Conservation (phyloP, 116 monocot species). For the Trichopus zeylanicus region DNA sequence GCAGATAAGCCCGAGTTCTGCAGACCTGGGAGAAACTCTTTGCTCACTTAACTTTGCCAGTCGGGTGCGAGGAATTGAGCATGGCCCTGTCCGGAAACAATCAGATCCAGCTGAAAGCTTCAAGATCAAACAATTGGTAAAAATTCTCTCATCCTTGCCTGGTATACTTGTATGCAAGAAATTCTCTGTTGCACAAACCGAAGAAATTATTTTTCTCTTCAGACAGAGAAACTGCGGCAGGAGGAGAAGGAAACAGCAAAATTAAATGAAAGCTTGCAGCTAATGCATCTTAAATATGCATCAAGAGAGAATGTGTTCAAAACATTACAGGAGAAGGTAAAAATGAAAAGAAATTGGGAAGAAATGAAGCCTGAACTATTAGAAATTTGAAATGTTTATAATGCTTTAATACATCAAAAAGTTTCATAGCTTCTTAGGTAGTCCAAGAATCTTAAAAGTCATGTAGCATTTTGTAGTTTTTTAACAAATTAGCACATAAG, state of each 20-base stretch:
- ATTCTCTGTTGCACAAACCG: background rate
- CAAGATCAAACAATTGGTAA: constrained; percentile 87
- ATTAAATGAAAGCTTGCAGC: constrained; percentile 63
- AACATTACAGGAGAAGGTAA: constrained; percentile 76
- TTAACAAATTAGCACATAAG: no score
- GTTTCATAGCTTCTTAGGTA: no score
- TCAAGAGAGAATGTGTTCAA: constrained; percentile 72
- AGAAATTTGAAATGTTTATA: background rate
- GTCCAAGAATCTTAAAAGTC: no score
- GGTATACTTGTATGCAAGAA: background rate
- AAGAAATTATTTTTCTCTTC: constrained; percentile 3
- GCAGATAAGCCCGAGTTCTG: constrained; percentile 87
- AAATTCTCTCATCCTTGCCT: background rate
- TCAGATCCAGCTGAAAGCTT: constrained; percentile 68
- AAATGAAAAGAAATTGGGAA: no score
- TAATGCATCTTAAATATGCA: constrained; percentile 75
- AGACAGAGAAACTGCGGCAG: constrained; percentile 72
- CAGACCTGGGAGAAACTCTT: constrained; percentile 79
- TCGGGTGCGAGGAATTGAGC: constrained; percentile 75
- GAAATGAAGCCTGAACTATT: background rate
- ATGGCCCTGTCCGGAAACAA: constrained; percentile 74
- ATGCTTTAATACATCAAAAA: no score
- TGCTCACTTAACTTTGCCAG: constrained; percentile 86
- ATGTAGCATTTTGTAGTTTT: no score
- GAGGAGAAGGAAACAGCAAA: constrained; percentile 75